A percentile compares a stretch with the other conserved stretches of the same genome.
These are phyloP conservation scores for Tagetes patula DNA, from an alignment of 129 eudicot species.

Conservation along the genomic window DNA sequence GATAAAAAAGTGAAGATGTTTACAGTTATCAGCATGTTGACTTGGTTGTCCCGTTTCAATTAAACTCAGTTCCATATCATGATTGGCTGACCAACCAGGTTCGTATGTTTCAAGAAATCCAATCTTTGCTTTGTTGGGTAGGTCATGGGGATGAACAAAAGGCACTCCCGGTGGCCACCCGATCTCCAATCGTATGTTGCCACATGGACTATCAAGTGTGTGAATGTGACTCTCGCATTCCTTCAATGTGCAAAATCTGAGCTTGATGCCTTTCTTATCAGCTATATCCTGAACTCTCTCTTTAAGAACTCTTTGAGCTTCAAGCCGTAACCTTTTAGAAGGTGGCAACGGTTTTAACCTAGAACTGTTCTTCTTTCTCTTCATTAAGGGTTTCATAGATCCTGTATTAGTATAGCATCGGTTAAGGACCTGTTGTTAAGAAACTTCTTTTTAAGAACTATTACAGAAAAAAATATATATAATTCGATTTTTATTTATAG, in stretches of 20 bases:
- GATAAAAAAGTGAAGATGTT: constrained; percentile 8
- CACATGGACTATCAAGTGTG: constrained; percentile 77
- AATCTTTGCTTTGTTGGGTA: constrained; percentile 95
- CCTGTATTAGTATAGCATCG: constrained; percentile 94
- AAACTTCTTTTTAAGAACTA: constrained; percentile 62
- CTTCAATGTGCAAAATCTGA: constrained; percentile 84
- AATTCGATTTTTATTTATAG: background rate
- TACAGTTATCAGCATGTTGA: constrained; percentile 53
- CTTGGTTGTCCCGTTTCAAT: constrained; percentile 65
- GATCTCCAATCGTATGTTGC: constrained; percentile 41
- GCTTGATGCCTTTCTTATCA: constrained; percentile 92
- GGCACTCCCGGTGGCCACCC: constrained; percentile 63
- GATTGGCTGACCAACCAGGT: constrained; percentile 95
- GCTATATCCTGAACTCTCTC: constrained; percentile 97
- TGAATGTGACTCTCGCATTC: constrained; percentile 92
- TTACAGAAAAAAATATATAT: constrained; percentile 8
- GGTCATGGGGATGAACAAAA: constrained; percentile 98
- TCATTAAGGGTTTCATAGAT: constrained; percentile 70
- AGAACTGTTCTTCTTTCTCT: constrained; percentile 64
- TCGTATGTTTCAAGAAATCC: constrained; percentile 97
- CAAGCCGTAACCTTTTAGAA: constrained; percentile 91
- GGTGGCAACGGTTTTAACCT: constrained; percentile 88
- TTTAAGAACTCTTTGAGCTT: constrained; percentile 64
- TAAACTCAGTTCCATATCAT: constrained; percentile 77
- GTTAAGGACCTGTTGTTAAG: constrained; percentile 84